Evolutionary conservation across 2,329 filamentous ascomycete species (phyloP).

Genomic region (Nemania sp.): DNA sequence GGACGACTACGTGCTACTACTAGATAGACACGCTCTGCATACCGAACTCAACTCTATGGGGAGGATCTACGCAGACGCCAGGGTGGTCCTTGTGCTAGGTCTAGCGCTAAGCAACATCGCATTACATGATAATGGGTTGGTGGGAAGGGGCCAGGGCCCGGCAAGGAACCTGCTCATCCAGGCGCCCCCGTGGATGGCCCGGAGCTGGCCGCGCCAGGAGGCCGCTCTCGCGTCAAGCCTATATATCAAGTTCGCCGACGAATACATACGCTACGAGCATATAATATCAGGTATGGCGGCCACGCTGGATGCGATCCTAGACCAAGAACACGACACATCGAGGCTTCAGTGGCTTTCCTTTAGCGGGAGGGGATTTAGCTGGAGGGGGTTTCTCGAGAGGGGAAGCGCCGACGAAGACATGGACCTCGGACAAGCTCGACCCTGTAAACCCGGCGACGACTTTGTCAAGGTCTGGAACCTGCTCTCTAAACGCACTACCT

Average conservation of each 20-base stretch:
- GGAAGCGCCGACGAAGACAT: not conserved
- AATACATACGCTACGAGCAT: not conserved
- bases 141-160: not conserved
- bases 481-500: not conserved
- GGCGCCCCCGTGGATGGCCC: conserved; percentile 9
- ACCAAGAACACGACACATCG: not conserved
- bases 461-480: conserved; percentile 10
- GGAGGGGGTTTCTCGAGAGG: too few relatives aligned
- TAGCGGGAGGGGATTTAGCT: not conserved
- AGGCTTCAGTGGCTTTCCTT: not conserved
- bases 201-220: conserved; percentile 8
- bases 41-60: conserved; percentile 9
- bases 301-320: not conserved
- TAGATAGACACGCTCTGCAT: conserved; percentile 16
- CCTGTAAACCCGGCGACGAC: not conserved
- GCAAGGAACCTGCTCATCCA: not conserved
- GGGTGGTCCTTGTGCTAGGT: conserved; percentile 3
- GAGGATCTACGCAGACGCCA: conserved; percentile 1
- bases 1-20: conserved; percentile 3
- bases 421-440: not conserved
- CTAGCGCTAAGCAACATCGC: not conserved
- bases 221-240: not conserved
- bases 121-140: not conserved
- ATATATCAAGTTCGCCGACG: conserved; percentile 10
- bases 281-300: not conserved